These are phyloP conservation scores for Conoideocrella luteorostrata DNA, from an alignment of 2,329 filamentous ascomycete species.

Conservation along the genomic window DNA sequence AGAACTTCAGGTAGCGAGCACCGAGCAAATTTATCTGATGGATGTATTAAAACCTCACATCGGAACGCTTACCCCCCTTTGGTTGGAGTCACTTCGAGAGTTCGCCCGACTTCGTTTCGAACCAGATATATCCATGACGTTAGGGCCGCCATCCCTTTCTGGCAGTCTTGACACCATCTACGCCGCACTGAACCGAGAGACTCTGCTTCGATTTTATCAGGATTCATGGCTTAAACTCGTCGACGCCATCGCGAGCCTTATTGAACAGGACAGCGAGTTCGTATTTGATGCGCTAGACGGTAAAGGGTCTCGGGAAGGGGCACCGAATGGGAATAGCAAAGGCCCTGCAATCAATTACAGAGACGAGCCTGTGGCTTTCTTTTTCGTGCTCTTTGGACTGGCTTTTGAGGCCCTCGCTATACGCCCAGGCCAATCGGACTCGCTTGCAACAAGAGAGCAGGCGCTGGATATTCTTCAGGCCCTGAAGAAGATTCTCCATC, in stretches of 20 bases:
- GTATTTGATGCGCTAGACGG: conserved; percentile 96
- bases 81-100: conserved; percentile 87
- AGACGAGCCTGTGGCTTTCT: conserved; percentile 96
- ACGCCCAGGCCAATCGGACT: conserved; percentile 47
- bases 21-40: conserved; percentile 81
- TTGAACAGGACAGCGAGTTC: conserved; percentile 95
- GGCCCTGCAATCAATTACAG: conserved; percentile 89
- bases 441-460: conserved; percentile 66
- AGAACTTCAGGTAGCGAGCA: conserved; percentile 89
- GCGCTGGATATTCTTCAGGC: conserved; percentile 84
- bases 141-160: conserved; percentile 73
- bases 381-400: conserved; percentile 95
- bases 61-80: conserved; percentile 81
- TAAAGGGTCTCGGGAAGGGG: conserved; percentile 52
- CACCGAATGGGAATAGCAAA: conserved; percentile 48
- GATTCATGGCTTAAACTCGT: conserved; percentile 95
- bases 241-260: conserved; percentile 92
- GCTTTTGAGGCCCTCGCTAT: conserved; percentile 93
- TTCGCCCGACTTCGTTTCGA: conserved; percentile 92
- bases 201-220: conserved; percentile 90
- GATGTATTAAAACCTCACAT: conserved; percentile 89
- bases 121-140: conserved; percentile 89
- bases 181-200: conserved; percentile 88
- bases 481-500: conserved; percentile 89
- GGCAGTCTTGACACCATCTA: conserved; percentile 91